These are phyloP conservation scores for Fusarium poae DNA, from an alignment of 2,329 filamentous ascomycete genomes.

Conservation along the genomic window DNA sequence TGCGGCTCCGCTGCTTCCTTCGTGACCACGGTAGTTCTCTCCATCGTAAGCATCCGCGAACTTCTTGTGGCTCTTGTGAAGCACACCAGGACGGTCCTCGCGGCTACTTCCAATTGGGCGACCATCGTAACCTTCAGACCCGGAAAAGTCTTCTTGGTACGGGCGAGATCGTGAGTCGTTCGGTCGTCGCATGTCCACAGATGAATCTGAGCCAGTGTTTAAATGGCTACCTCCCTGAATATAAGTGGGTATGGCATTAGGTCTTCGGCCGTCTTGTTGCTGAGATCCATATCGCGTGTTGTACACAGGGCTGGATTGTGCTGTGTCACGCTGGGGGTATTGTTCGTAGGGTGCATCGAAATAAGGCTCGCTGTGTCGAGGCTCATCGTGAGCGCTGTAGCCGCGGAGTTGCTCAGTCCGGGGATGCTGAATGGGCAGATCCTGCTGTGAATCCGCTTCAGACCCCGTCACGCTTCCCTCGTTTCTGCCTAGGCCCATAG, in stretches of 20 bases:
- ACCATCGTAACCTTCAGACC: constrained; percentile 59
- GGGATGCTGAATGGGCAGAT: constrained; percentile 65
- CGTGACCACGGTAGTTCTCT: constrained; percentile 73
- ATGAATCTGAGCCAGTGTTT: constrained; percentile 67
- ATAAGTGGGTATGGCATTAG: constrained; percentile 62
- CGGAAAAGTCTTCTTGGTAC: constrained; percentile 59
- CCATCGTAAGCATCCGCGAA: constrained; percentile 93
- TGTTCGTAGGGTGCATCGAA: constrained; percentile 58
- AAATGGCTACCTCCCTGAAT: constrained; percentile 61
- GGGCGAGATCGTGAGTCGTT: constrained; percentile 58
- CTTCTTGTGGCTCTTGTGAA: constrained; percentile 88
- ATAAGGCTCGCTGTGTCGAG: constrained; percentile 54
- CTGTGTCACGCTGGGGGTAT: constrained; percentile 53
- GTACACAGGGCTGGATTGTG: constrained; percentile 54
- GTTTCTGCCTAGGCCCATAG: constrained; percentile 72
- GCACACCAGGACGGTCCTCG: constrained; percentile 66
- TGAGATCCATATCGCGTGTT: constrained; percentile 60
- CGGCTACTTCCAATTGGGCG: constrained; percentile 55
- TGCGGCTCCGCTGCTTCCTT: constrained; percentile 87
- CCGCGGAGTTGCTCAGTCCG: constrained; percentile 50
- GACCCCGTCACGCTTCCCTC: constrained; percentile 61
- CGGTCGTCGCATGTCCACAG: constrained; percentile 62
- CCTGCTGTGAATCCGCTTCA: constrained; percentile 64
- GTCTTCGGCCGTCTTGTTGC: constrained; percentile 56
- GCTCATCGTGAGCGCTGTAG: constrained; percentile 55